Percentiles rank a stretch among this genome's conserved stretches.
Evolutionary conservation across 305 asterid genomes (phyloP).

Genomic region (Caryopteris hybrid): DNA sequence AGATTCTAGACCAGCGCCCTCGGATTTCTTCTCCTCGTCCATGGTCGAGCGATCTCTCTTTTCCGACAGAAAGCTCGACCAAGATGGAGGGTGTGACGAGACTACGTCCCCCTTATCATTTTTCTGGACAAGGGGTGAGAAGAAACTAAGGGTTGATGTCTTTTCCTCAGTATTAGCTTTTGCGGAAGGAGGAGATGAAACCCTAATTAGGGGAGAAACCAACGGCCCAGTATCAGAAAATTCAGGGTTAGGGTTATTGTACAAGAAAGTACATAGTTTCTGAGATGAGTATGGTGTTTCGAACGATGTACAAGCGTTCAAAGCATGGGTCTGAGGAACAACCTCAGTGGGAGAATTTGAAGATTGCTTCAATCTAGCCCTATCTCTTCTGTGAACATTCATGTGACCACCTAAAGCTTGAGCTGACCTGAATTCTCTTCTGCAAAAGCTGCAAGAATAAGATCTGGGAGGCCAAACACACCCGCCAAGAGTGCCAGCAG

Average conservation of each 20-base stretch:
- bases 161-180: constrained; percentile 20
- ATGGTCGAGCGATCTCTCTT: constrained; percentile 26
- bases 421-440: constrained; percentile 87
- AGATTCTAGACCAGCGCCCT: constrained; percentile 16
- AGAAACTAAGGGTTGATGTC: constrained; percentile 23
- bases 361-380: constrained; percentile 80
- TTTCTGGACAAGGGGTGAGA: constrained; percentile 30
- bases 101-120: neutral
- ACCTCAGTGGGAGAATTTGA: constrained; percentile 26
- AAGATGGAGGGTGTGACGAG: constrained; percentile 25
- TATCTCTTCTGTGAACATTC: constrained; percentile 91
- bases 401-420: constrained; percentile 96
- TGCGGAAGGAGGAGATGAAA: constrained; percentile 50
- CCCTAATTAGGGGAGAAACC: constrained; percentile 40
- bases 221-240: constrained; percentile 17
- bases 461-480: constrained; percentile 97
- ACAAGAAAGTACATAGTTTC: constrained; percentile 31
- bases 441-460: constrained; percentile 81
- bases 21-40: constrained; percentile 23
- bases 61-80: constrained; percentile 49
- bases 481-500: constrained; percentile 68
- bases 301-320: constrained; percentile 19
- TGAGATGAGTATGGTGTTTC: no score
- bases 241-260: constrained; percentile 37
- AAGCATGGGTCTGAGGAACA: constrained; percentile 28